A percentile compares a stretch with the other conserved stretches of the same genome.
phyloP scores from a whole-genome alignment of 148 eudicot species.

The Chenopodium quinoa region DNA sequence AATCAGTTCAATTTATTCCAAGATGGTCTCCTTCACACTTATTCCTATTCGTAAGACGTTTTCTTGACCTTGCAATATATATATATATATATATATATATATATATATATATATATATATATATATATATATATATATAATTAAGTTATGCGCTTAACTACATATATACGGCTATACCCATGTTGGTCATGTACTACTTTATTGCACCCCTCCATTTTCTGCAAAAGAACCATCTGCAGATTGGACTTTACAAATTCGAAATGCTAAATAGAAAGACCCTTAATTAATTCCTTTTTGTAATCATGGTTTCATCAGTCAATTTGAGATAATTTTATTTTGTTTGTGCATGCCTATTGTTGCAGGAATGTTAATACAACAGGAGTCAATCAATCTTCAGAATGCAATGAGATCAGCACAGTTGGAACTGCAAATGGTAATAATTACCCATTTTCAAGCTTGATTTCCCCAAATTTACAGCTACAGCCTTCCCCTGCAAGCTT shows the following conservation, averaged over 20 bases:
- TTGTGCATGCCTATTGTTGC: background rate
- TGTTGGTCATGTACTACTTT: background rate
- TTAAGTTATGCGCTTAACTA: background rate
- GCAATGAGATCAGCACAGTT: background rate
- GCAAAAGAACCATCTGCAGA: no score
- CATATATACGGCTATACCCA: no score
- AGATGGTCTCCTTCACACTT: slow-evolving; percentile 4
- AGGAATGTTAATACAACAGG: slow-evolving; percentile 17
- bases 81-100: no score
- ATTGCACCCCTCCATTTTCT: no score
- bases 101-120: no score
- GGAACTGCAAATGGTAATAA: background rate
- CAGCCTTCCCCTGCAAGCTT: slow-evolving; percentile 4
- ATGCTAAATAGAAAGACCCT: background rate
- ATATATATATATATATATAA: no score
- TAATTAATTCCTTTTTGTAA: background rate
- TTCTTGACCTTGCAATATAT: no score
- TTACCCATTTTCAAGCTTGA: background rate
- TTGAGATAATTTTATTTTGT: background rate
- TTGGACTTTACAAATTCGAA: no score
- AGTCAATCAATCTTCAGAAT: slow-evolving; percentile 5
- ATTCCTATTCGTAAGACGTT: slow-evolving; percentile 16
- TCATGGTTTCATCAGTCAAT: background rate
- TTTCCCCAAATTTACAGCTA: background rate
- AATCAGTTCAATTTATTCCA: slow-evolving; percentile 3